These are phyloP conservation scores for Pseudoperonospora humuli DNA, from an alignment of 352 stramenopile species.

Conservation along the genomic window DNA sequence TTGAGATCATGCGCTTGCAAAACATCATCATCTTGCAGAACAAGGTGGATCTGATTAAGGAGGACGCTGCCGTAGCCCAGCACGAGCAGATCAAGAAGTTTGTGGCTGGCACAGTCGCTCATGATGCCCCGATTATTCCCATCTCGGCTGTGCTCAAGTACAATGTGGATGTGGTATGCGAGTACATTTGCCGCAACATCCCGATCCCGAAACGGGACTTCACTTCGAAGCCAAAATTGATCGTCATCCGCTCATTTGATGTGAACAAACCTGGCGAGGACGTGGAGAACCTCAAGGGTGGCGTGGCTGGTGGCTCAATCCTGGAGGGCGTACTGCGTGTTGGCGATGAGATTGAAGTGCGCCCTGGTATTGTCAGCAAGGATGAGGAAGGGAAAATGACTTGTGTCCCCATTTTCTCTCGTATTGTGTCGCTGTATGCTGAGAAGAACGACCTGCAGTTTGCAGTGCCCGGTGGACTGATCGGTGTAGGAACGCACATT, in stretches of 20 bases:
- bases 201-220: conserved; percentile 98
- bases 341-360: conserved; percentile 99
- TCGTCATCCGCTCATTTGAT: conserved; percentile 99
- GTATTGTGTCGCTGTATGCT: conserved; percentile 95
- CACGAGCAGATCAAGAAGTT: conserved; percentile 96
- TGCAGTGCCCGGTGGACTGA: conserved; percentile 97
- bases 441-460: conserved; percentile 99
- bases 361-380: conserved; percentile 98
- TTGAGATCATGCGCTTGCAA: conserved; percentile 99
- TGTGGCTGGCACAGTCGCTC: conserved; percentile 86
- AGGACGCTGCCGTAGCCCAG: conserved; percentile 95
- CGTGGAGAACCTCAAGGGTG: conserved; percentile 94
- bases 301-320: conserved; percentile 88
- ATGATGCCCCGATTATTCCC: conserved; percentile 97
- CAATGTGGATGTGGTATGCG: conserved; percentile 99
- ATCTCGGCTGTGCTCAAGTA: conserved; percentile 99
- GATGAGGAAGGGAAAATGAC: conserved; percentile 93
- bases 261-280: conserved; percentile 99
- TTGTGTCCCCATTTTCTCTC: conserved; percentile 90
- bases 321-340: conserved; percentile 95
- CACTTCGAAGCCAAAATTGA: conserved; percentile 95
- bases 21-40: conserved; percentile 99
- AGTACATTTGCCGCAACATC: conserved; percentile 99
- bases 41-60: conserved; percentile 99
- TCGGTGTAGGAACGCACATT: conserved; percentile 99